These are phyloP conservation scores for Ophiostoma quercus DNA, from an alignment of 2,329 filamentous ascomycete genomes.

Conservation along the genomic window DNA sequence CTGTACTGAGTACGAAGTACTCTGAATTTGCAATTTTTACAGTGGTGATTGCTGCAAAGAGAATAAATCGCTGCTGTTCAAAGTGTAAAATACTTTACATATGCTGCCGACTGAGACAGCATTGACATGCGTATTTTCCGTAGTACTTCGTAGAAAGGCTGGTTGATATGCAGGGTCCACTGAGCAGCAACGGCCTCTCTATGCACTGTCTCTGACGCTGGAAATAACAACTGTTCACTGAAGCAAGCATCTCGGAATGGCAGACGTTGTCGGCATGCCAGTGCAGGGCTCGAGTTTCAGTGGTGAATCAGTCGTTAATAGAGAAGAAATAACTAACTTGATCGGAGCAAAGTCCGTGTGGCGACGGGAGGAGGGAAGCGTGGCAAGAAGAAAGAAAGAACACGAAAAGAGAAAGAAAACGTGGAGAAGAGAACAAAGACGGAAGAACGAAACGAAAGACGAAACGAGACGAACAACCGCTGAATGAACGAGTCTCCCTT, in stretches of 20 bases:
- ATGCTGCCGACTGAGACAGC: background rate
- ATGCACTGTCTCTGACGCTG: too few relatives aligned
- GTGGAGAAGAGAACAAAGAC: background rate
- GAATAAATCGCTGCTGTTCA: too few relatives aligned
- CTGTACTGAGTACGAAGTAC: too few relatives aligned
- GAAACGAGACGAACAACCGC: background rate
- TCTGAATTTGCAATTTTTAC: too few relatives aligned
- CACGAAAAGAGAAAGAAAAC: background rate
- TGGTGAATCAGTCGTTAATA: background rate
- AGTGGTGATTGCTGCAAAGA: too few relatives aligned
- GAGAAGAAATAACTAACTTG: background rate
- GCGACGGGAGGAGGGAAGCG: too few relatives aligned
- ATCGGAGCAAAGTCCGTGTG: background rate
- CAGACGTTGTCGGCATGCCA: slow-evolving; percentile 3
- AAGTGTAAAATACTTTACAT: background rate
- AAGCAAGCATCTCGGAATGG: background rate
- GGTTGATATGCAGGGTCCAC: slow-evolving; percentile 4
- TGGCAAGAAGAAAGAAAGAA: too few relatives aligned
- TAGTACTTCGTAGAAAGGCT: slow-evolving; percentile 3
- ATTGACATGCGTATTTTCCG: background rate
- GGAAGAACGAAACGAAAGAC: background rate
- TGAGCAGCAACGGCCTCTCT: background rate
- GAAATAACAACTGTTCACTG: too few relatives aligned
- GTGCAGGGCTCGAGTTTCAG: background rate
- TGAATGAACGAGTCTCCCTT: background rate